phyloP scores from a whole-genome alignment of 2,329 filamentous ascomycete species.

The Aureobasidium namibiae region DNA sequence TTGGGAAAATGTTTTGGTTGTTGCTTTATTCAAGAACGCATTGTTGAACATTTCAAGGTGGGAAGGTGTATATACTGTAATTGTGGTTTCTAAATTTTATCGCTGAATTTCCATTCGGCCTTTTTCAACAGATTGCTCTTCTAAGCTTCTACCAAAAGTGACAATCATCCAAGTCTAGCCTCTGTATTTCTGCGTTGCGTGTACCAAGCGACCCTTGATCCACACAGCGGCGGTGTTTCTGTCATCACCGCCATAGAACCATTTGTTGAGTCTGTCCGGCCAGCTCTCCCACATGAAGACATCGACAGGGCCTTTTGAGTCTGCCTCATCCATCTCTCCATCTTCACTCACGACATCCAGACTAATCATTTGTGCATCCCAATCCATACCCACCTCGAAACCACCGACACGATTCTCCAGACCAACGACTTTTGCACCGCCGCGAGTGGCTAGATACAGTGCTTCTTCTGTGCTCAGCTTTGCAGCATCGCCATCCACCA shows the following conservation, averaged over 20 bases:
- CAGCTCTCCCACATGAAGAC: constrained; percentile 88
- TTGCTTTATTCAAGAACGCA: constrained; percentile 5
- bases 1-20: constrained; percentile 6
- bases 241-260: constrained; percentile 91
- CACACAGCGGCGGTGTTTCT: constrained; percentile 82
- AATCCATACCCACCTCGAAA: constrained; percentile 81
- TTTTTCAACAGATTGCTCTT: neutral
- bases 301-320: constrained; percentile 58
- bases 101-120: neutral
- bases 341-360: constrained; percentile 40
- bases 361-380: constrained; percentile 78
- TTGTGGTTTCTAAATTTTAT: constrained; percentile 10
- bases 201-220: constrained; percentile 78
- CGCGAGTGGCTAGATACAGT: constrained; percentile 77
- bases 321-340: constrained; percentile 30
- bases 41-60: constrained; percentile 6
- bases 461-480: constrained; percentile 81
- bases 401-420: constrained; percentile 63
- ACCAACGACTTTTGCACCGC: constrained; percentile 75
- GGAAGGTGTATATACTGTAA: constrained; percentile 9
- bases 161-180: neutral
- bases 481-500: constrained; percentile 39
- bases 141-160: neutral
- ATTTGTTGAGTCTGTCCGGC: constrained; percentile 82
- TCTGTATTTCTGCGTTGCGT: constrained; percentile 35